A percentile compares a stretch with the other conserved stretches of the same genome.
These are phyloP conservation scores for Malassezia arunalokei DNA, from an alignment of 1,284 basidiomycete genomes.

Conservation along the genomic window DNA sequence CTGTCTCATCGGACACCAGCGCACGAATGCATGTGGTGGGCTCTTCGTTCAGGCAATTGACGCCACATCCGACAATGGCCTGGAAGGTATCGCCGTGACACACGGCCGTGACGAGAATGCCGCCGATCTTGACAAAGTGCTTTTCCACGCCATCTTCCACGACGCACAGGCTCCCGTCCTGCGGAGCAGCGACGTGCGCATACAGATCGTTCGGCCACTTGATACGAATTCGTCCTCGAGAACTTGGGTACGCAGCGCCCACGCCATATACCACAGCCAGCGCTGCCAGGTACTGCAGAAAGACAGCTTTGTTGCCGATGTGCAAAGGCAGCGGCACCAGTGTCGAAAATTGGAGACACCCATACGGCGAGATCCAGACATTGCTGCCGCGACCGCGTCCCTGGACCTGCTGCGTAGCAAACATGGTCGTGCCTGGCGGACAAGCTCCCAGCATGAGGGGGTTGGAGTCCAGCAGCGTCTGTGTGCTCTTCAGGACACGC, in stretches of 20 bases:
- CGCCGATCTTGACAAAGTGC: constrained; percentile 47
- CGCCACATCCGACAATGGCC: constrained; percentile 69
- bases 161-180: constrained; percentile 34
- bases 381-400: constrained; percentile 82
- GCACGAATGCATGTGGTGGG: constrained; percentile 74
- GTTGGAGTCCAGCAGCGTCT: constrained; percentile 87
- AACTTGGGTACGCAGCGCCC: constrained; percentile 50
- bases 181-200: constrained; percentile 53
- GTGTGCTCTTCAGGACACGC: constrained; percentile 82
- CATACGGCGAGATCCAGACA: constrained; percentile 80
- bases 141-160: constrained; percentile 48
- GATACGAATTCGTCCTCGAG: constrained; percentile 55
- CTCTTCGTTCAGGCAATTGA: constrained; percentile 71
- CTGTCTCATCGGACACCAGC: constrained; percentile 44
- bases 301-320: constrained; percentile 64
- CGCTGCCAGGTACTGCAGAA: constrained; percentile 87
- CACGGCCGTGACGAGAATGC: constrained; percentile 79
- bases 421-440: constrained; percentile 63
- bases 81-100: constrained; percentile 60
- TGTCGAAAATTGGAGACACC: constrained; percentile 77
- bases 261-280: constrained; percentile 80
- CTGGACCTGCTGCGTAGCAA: constrained; percentile 75
- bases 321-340: constrained; percentile 57
- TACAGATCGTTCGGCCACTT: constrained; percentile 99
- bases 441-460: constrained; percentile 59